Conservation (phyloP, 495 filamentous ascomycete genomes). For the Cetradonia linearis region DNA sequence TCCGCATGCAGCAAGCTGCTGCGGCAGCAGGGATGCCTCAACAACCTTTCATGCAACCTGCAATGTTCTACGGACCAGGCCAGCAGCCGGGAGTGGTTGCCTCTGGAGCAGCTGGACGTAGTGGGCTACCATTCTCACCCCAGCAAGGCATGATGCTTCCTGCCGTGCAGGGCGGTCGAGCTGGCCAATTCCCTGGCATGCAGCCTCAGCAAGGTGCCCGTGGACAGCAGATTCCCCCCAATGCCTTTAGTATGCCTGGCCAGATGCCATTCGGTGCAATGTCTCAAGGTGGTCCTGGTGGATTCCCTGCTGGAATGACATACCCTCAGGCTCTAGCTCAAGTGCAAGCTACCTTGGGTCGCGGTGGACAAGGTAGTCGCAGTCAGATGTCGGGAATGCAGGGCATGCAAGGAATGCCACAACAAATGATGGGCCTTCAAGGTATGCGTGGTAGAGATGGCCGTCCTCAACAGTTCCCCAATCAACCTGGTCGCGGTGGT, state of each 20-base stretch:
- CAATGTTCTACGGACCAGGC: slow-evolving; percentile 78
- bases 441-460: slow-evolving; percentile 63
- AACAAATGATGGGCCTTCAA: slow-evolving; percentile 53
- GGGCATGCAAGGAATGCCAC: slow-evolving; percentile 54
- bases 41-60: slow-evolving; percentile 58
- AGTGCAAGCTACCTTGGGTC: slow-evolving; percentile 44
- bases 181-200: slow-evolving; percentile 63
- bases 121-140: slow-evolving; percentile 74
- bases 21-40: slow-evolving; percentile 86
- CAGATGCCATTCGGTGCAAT: slow-evolving; percentile 71
- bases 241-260: slow-evolving; percentile 61
- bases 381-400: slow-evolving; percentile 68
- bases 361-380: slow-evolving; percentile 61
- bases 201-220: slow-evolving; percentile 74
- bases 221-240: slow-evolving; percentile 71
- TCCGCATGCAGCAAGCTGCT: slow-evolving; percentile 94
- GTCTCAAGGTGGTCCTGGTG: slow-evolving; percentile 51
- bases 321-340: slow-evolving; percentile 51
- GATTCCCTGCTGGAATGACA: slow-evolving; percentile 44
- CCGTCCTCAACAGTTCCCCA: slow-evolving; percentile 38
- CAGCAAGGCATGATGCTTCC: slow-evolving; percentile 75
- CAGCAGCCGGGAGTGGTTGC: slow-evolving; percentile 76
- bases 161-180: slow-evolving; percentile 67
- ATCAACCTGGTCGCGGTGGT: slow-evolving; percentile 34
- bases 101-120: slow-evolving; percentile 55